Base-by-base conservation (phyloP, 164 flowering plant genomes). In the Berberis vulgaris region DNA sequence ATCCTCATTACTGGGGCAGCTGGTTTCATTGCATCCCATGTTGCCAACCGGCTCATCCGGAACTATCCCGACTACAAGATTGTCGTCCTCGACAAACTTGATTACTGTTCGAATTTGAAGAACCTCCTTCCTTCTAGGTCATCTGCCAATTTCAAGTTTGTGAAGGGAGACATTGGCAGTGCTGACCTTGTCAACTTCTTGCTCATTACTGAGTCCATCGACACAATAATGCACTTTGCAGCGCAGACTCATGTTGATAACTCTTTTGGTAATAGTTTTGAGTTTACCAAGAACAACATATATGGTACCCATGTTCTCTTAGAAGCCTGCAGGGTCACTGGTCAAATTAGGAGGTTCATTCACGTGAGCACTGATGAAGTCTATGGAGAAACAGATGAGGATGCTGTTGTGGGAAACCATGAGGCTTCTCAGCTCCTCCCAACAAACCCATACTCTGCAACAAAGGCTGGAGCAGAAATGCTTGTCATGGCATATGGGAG, bases 311-410 rank as follows among this genome's bases (percentile, higher is more conserved):
- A 26, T 26, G 26, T 26, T 26, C 26, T 26, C 26, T 66, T 61
- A 7, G 71, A 68, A 42, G 71, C 66, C 44, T 68, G 71, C 50
- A 68, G 62, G 59, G 71, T 68, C n/a, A 68, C 71, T 46, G 71
- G 71, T 46, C 71, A 61, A 13, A 68, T 68, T 42, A 54, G 53
- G 45, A 61, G 66, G 11, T 68, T 68, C 61, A 68, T 68, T 42
- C 65, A 62, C 7, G 65, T 68, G 9, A 26, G 26, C 26, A 26
- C 26, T 26, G 26, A 26, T 26, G 26, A 26, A 26, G 26, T 26
- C 26, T 26, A 68, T 49, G 71, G 71, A 40, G 65, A 68, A 47
- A 68, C 71, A 5, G 55, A 68, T 10, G 66, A 61, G 50, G 71
- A 68, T 57, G 66, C 66, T 1, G 66, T 61, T 26, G 61, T 68